phyloP scores from a whole-genome alignment of 2,329 filamentous ascomycete genomes.

The Fusarium oligoseptatum region DNA sequence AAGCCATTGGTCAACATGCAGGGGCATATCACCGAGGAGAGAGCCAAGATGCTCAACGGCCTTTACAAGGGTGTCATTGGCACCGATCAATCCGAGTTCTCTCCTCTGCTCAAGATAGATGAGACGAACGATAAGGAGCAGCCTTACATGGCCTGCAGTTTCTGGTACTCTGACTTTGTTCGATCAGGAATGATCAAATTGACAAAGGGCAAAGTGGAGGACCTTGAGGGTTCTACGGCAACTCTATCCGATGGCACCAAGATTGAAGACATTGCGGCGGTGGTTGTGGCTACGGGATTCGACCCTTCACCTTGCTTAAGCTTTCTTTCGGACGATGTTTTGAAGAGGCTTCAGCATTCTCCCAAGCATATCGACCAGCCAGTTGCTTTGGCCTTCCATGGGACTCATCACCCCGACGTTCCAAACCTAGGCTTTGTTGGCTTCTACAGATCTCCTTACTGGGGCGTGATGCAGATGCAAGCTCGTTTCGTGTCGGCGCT shows the following conservation, averaged over 20 bases:
- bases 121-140: slow-evolving; percentile 61
- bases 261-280: slow-evolving; percentile 71
- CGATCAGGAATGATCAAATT: slow-evolving; percentile 71
- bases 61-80: slow-evolving; percentile 64
- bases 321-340: slow-evolving; percentile 71
- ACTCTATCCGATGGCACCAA: slow-evolving; percentile 48
- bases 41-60: slow-evolving; percentile 66
- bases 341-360: slow-evolving; percentile 69
- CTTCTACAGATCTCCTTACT: slow-evolving; percentile 87
- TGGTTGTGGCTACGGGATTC: slow-evolving; percentile 84
- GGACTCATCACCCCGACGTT: slow-evolving; percentile 70
- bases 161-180: slow-evolving; percentile 81
- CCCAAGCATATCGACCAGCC: slow-evolving; percentile 68
- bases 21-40: slow-evolving; percentile 72
- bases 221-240: slow-evolving; percentile 53
- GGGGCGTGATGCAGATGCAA: slow-evolving; percentile 91
- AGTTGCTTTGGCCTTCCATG: slow-evolving; percentile 76
- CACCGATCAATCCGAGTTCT: slow-evolving; percentile 67
- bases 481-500: slow-evolving; percentile 74
- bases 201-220: slow-evolving; percentile 60
- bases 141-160: slow-evolving; percentile 77
- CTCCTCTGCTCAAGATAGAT: slow-evolving; percentile 55
- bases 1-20: slow-evolving; percentile 71
- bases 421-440: slow-evolving; percentile 82
- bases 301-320: slow-evolving; percentile 72